A percentile compares a stretch with the other conserved stretches of the same genome.
These are phyloP conservation scores for Cryptococcus sp. DNA, from an alignment of 1,284 basidiomycete species.

Conservation along the genomic window DNA sequence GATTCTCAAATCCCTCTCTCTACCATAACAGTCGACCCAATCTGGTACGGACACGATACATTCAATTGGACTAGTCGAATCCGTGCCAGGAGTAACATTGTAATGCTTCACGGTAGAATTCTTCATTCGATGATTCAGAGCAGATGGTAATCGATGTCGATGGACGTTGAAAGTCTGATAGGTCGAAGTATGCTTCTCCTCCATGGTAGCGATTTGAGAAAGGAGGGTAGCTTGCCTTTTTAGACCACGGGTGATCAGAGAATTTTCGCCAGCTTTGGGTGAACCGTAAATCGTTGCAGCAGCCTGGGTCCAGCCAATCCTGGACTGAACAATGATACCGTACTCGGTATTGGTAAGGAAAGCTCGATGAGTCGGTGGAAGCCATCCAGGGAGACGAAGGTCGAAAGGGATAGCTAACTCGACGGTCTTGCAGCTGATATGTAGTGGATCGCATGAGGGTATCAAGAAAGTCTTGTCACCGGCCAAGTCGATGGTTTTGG, in stretches of 20 bases:
- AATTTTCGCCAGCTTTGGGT: background rate
- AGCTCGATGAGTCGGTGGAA: slow-evolving; percentile 33
- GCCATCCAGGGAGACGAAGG: slow-evolving; percentile 43
- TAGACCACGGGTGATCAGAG: background rate
- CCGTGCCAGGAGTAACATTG: slow-evolving; percentile 19
- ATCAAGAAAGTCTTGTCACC: slow-evolving; percentile 15
- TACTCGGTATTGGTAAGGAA: slow-evolving; percentile 27
- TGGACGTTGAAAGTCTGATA: slow-evolving; percentile 21
- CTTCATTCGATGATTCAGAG: slow-evolving; percentile 7
- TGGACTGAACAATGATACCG: slow-evolving; percentile 26
- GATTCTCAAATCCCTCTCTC: slow-evolving; percentile 28
- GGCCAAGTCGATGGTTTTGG: slow-evolving; percentile 14
- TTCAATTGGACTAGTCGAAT: slow-evolving; percentile 30
- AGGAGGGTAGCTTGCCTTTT: slow-evolving; percentile 2
- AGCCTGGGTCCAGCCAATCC: slow-evolving; percentile 28
- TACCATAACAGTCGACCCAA: slow-evolving; percentile 41
- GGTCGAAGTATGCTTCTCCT: background rate
- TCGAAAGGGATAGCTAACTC: slow-evolving; percentile 40
- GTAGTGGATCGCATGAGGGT: slow-evolving; percentile 11
- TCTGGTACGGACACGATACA: slow-evolving; percentile 41
- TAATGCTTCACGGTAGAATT: slow-evolving; percentile 20
- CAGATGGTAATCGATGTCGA: slow-evolving; percentile 32
- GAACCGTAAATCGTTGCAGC: background rate
- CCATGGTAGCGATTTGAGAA: slow-evolving; percentile 7
- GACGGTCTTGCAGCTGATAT: slow-evolving; percentile 8